Conservation (phyloP, 164 flowering plant species). For the Aristolochia fimbriata region DNA sequence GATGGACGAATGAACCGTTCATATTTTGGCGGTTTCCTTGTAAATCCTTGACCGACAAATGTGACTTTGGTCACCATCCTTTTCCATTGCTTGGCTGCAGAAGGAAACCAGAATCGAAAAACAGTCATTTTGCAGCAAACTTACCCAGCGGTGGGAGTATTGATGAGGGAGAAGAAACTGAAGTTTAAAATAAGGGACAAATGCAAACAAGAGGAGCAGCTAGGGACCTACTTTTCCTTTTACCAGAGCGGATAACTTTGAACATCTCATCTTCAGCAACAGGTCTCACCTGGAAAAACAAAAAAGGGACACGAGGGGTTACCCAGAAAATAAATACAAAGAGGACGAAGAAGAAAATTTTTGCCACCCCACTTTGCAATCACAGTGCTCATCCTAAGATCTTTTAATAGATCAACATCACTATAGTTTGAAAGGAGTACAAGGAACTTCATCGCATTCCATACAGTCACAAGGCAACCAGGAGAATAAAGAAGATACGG, state of each 20-base stretch:
- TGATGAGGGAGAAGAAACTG: too few relatives aligned
- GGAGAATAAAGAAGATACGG: background rate
- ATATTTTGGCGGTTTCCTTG: conserved; percentile 96
- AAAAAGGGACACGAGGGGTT: background rate
- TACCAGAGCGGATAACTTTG: conserved; percentile 77
- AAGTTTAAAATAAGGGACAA: background rate
- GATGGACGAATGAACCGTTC: conserved; percentile 93
- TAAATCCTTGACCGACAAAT: conserved; percentile 89
- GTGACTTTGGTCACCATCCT: conserved; percentile 96
- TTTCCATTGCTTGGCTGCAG: conserved; percentile 67
- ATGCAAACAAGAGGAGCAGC: background rate
- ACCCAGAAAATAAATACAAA: background rate
- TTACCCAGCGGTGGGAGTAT: too few relatives aligned
- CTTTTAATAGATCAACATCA: background rate
- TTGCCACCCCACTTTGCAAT: background rate
- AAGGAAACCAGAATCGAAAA: background rate
- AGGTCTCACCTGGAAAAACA: conserved; percentile 79
- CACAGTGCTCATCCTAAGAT: background rate
- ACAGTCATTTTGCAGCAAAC: too few relatives aligned
- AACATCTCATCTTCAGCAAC: conserved; percentile 99
- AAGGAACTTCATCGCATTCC: background rate
- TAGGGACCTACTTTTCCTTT: conserved; percentile 68
- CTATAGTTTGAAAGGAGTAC: background rate
- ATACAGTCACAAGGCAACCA: too few relatives aligned
- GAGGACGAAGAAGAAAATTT: background rate